These are phyloP conservation scores for Yarrowia sp. DNA, from an alignment of 805 yeast genomes.

Conservation along the genomic window DNA sequence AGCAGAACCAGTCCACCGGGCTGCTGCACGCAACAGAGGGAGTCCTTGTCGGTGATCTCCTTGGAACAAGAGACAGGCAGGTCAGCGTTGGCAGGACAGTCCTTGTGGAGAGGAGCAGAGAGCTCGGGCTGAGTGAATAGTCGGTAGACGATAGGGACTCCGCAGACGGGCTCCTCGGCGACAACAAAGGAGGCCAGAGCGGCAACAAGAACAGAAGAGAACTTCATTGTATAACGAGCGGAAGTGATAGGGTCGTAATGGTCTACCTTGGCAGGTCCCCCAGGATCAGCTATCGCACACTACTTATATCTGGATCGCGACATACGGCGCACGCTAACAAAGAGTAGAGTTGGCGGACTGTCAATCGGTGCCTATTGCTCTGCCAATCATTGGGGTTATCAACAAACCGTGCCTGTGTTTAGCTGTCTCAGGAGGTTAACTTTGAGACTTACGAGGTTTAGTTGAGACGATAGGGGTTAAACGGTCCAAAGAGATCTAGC, in stretches of 20 bases:
- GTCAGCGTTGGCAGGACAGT: constrained; percentile 48
- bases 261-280: constrained; percentile 1
- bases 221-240: constrained; percentile 12
- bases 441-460: neutral
- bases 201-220: neutral
- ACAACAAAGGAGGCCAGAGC: constrained; percentile 12
- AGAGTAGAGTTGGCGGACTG: constrained; percentile 3
- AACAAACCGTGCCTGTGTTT: constrained; percentile 30
- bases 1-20: constrained; percentile 84
- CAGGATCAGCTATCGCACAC: neutral
- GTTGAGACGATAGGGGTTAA: neutral
- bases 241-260: neutral
- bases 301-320: constrained; percentile 12
- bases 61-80: constrained; percentile 49
- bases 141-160: constrained; percentile 26
- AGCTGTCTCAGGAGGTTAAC: constrained; percentile 16
- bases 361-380: constrained; percentile 13
- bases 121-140: constrained; percentile 25
- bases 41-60: constrained; percentile 44
- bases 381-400: constrained; percentile 25
- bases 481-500: too few relatives aligned
- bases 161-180: constrained; percentile 23
- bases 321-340: constrained; percentile 8
- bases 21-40: constrained; percentile 83
- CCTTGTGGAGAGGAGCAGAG: constrained; percentile 43